Evolutionary conservation across 306 rosid genomes (phyloP).

Genomic region (Prunus armeniaca): DNA sequence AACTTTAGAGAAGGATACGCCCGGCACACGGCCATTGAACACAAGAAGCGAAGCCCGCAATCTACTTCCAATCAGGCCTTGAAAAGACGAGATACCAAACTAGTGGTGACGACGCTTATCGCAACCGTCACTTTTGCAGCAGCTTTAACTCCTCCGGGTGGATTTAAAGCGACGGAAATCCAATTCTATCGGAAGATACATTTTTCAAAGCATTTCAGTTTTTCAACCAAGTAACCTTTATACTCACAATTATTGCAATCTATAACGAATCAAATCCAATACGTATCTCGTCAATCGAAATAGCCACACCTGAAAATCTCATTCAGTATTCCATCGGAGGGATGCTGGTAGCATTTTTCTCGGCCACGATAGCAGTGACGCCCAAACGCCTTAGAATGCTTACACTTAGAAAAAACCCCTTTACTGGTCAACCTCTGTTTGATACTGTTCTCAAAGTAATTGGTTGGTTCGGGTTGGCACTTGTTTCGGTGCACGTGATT

Average conservation of each 20-base stretch:
- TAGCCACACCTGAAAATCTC: background rate
- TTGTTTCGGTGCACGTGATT: too few relatives aligned
- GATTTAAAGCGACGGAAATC: background rate
- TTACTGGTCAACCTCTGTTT: too few relatives aligned
- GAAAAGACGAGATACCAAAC: background rate
- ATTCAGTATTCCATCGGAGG: slow-evolving; percentile 2
- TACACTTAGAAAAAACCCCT: too few relatives aligned
- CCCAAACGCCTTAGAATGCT: background rate
- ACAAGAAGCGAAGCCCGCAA: background rate
- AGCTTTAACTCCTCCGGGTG: slow-evolving; percentile 4
- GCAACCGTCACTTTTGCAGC: slow-evolving; percentile 1
- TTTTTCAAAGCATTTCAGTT: background rate
- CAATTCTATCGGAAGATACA: background rate
- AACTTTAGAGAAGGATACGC: too few relatives aligned
- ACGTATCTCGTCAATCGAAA: background rate
- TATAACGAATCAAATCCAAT: background rate
- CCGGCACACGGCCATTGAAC: background rate
- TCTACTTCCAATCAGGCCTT: background rate
- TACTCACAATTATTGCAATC: background rate
- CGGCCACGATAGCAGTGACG: background rate
- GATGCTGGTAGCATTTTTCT: background rate
- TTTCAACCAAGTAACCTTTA: background rate
- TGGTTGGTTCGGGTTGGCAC: too few relatives aligned
- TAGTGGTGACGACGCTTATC: background rate
- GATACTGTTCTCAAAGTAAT: too few relatives aligned